A percentile compares a stretch with the other conserved stretches of the same genome.
phyloP scores from a whole-genome alignment of 164 flowering plant genomes.

The Litsea cubeba region DNA sequence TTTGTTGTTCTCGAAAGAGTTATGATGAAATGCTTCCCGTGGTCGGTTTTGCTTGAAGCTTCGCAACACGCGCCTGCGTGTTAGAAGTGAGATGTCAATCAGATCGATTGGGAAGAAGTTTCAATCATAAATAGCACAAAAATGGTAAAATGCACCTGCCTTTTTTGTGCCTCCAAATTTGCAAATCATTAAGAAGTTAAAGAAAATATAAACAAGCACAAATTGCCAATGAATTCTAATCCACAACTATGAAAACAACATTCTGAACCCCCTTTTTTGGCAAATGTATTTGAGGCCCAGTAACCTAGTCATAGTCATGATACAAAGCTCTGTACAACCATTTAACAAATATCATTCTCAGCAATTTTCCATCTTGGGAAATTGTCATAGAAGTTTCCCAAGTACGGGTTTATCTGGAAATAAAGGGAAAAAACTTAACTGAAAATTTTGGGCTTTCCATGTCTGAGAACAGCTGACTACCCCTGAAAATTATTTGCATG shows the following conservation, averaged over 20 bases:
- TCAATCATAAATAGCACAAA: background rate
- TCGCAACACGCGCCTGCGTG: conserved; percentile 39
- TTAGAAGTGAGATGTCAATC: background rate
- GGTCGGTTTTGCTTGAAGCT: conserved; percentile 41
- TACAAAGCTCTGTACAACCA: too few relatives aligned
- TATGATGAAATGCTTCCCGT: conserved; percentile 21
- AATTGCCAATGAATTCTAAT: background rate
- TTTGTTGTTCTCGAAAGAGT: background rate
- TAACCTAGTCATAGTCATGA: too few relatives aligned
- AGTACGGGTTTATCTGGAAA: too few relatives aligned
- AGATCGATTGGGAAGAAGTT: background rate
- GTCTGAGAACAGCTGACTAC: too few relatives aligned
- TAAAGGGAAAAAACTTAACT: too few relatives aligned
- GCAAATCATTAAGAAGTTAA: background rate
- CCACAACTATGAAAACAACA: background rate
- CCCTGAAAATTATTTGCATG: too few relatives aligned
- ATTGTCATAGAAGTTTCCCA: too few relatives aligned
- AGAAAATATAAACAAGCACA: background rate
- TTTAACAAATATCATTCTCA: too few relatives aligned
- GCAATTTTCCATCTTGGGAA: too few relatives aligned
- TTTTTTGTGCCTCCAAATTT: background rate
- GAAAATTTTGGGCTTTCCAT: too few relatives aligned
- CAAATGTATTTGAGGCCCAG: background rate
- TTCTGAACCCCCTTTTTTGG: background rate
- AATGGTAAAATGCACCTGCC: background rate